Conservation (phyloP, 2,329 filamentous ascomycete genomes). For the Knoxdaviesia capensis region DNA sequence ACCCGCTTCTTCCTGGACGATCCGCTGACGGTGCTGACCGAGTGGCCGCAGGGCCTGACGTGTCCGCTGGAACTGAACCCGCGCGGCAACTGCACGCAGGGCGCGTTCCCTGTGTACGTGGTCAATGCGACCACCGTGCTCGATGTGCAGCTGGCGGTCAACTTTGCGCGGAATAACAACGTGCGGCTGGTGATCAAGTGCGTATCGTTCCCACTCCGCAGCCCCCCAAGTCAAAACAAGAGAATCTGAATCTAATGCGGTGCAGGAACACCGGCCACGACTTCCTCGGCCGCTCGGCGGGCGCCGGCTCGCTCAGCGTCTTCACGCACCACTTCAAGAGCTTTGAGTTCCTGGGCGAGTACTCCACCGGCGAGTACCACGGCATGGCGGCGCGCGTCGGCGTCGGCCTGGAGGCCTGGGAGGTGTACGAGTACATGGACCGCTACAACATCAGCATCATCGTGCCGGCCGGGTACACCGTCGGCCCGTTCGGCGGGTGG, state of each 20-base stretch:
- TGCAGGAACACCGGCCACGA: constrained; percentile 30
- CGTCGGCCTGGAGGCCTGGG: constrained; percentile 28
- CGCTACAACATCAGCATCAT: constrained; percentile 8
- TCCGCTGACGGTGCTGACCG: constrained; percentile 1
- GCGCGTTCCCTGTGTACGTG: constrained; percentile 21
- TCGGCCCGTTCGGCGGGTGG: constrained; percentile 34
- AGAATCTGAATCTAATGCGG: not conserved
- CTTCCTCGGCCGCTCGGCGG: constrained; percentile 19
- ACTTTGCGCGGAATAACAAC: constrained; percentile 23
- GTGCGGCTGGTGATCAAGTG: constrained; percentile 26
- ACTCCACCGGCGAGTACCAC: constrained; percentile 18
- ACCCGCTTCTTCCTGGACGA: constrained; percentile 7
- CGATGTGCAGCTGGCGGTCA: constrained; percentile 24
- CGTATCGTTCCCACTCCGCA: not conserved
- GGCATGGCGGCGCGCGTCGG: constrained; percentile 32
- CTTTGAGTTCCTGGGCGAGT: constrained; percentile 20
- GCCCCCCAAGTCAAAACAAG: not conserved
- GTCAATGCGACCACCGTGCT: constrained; percentile 19
- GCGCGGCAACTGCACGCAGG: constrained; percentile 14
- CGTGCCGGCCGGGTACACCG: constrained; percentile 17
- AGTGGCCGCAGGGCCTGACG: constrained; percentile 10
- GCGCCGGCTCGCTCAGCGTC: constrained; percentile 17
- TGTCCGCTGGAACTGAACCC: constrained; percentile 6
- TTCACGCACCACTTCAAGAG: constrained; percentile 20
- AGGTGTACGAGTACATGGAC: constrained; percentile 19